phyloP scores from a whole-genome alignment of 345 rosid species.

The Erucastrum elatum region DNA sequence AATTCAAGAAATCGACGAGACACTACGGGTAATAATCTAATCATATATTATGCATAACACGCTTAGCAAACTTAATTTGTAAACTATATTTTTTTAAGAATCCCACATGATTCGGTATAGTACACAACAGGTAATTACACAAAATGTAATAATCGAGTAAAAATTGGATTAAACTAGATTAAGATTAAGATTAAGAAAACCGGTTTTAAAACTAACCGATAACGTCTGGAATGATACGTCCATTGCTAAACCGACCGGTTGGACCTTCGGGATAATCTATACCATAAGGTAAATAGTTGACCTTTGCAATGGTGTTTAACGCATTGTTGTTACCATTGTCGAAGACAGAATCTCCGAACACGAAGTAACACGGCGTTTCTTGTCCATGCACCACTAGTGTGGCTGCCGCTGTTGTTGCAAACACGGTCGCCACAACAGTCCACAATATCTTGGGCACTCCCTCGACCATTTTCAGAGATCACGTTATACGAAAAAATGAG shows the following conservation, averaged over 20 bases:
- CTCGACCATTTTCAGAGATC: slow-evolving; percentile 18
- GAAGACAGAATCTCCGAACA: too few species aligned
- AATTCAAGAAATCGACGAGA: too few species aligned
- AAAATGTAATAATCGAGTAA: not conserved
- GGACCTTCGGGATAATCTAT: too few species aligned
- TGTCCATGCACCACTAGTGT: slow-evolving; percentile 21
- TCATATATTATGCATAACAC: not conserved
- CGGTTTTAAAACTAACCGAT: slow-evolving; percentile 44
- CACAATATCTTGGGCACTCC: slow-evolving; percentile 24
- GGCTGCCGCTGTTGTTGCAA: not conserved
- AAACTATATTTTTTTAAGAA: not conserved
- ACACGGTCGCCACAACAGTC: slow-evolving; percentile 24
- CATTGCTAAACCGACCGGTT: too few species aligned
- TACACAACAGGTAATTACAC: not conserved
- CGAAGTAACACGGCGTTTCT: too few species aligned
- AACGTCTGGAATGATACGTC: slow-evolving; percentile 49
- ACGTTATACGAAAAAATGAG: not conserved
- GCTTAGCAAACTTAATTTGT: not conserved
- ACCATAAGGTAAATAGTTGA: too few species aligned
- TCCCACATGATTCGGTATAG: not conserved
- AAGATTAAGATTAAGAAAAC: not conserved
- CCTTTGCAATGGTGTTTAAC: too few species aligned
- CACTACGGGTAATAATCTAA: too few species aligned
- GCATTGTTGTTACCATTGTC: too few species aligned
- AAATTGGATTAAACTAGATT: not conserved